phyloP scores from a whole-genome alignment of 2,329 filamentous ascomycete genomes.

The Aspergillus costaricaensis region DNA sequence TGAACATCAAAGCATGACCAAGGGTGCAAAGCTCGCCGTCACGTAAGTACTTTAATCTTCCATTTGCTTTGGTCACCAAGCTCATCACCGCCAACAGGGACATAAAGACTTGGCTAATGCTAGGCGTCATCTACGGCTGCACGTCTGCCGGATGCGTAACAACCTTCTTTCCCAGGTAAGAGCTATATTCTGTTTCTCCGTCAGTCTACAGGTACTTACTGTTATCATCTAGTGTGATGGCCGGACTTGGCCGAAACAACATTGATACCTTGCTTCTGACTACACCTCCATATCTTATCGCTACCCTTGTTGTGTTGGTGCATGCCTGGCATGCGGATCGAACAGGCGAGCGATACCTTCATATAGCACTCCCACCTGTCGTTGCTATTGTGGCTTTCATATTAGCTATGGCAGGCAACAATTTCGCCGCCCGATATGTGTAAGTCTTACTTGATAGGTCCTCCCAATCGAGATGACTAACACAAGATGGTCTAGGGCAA shows the following conservation, averaged over 20 bases:
- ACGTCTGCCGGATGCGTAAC: background rate
- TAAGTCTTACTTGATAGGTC: background rate
- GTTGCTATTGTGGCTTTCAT: background rate
- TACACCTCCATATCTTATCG: constrained; percentile 1
- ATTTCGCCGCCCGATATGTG: background rate
- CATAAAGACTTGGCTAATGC: background rate
- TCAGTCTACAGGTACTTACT: too few species aligned
- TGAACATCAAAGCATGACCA: constrained; percentile 51
- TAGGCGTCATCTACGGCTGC: background rate
- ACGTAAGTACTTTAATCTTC: background rate
- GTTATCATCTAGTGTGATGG: background rate
- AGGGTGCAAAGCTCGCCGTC: constrained; percentile 38
- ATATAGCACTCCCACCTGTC: background rate
- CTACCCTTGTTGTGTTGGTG: background rate
- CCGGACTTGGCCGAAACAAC: background rate
- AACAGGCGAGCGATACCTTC: background rate
- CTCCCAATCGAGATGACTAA: background rate
- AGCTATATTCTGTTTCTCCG: too few species aligned
- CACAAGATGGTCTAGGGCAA: background rate
- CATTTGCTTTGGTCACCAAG: background rate
- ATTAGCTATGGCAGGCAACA: background rate
- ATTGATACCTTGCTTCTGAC: constrained; percentile 3
- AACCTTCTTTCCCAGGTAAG: background rate
- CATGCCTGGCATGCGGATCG: background rate
- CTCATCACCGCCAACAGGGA: background rate